Percentiles rank a stretch among this genome's conserved stretches.
phyloP scores from a whole-genome alignment of 345 rosid genomes.

The Nasturtium officinale region DNA sequence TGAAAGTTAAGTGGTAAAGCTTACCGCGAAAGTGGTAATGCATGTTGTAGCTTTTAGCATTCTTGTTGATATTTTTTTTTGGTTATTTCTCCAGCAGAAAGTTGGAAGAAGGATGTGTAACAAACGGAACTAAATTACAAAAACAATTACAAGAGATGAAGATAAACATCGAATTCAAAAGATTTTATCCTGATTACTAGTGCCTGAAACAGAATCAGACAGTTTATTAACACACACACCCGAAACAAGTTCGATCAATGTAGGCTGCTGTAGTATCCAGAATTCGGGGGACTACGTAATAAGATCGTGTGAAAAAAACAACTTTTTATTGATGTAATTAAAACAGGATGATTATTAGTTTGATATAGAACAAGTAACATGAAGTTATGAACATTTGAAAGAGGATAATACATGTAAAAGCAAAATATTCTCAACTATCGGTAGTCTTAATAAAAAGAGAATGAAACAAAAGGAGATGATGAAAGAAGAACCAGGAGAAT shows the following conservation, averaged over 20 bases:
- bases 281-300: neutral
- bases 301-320: neutral
- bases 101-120: constrained; percentile 14
- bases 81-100: constrained; percentile 15
- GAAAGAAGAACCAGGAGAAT: neutral
- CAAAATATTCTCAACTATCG: neutral
- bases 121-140: constrained; percentile 16
- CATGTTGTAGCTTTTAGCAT: constrained; percentile 32
- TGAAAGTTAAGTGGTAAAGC: constrained; percentile 64
- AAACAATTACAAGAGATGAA: neutral
- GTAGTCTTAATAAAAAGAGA: neutral
- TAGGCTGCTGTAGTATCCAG: neutral
- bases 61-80: constrained; percentile 27
- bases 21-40: neutral
- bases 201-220: neutral
- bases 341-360: neutral
- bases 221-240: neutral
- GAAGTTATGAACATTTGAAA: neutral
- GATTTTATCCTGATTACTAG: neutral
- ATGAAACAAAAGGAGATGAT: neutral
- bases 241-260: neutral
- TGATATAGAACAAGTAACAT: neutral
- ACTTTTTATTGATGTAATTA: neutral
- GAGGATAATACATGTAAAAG: neutral
- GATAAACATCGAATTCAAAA: neutral